Evolutionary conservation across 768 basidiomycete species (phyloP).

Genomic region (Boletus fagicola): DNA sequence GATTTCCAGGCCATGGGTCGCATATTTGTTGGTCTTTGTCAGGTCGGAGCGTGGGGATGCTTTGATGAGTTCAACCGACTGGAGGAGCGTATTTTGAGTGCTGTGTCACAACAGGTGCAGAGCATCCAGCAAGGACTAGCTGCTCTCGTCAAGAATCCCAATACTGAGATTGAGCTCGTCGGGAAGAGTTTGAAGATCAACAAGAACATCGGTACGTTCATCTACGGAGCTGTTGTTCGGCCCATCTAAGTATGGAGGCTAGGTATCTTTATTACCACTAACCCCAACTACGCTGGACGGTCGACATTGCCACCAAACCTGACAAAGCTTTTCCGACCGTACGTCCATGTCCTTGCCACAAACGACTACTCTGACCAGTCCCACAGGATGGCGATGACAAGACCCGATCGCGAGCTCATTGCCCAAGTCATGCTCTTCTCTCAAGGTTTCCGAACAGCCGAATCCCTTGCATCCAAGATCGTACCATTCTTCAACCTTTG

Average conservation of each 20-base stretch:
- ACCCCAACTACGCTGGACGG: conserved; percentile 98
- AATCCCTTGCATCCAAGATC: conserved; percentile 95
- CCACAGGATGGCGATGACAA: conserved; percentile 95
- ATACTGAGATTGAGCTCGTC: conserved; percentile 91
- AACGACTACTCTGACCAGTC: conserved; percentile 9
- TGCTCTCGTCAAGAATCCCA: conserved; percentile 77
- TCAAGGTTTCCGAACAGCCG: conserved; percentile 97
- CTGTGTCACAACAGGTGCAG: conserved; percentile 98
- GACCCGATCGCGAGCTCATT: conserved; percentile 96
- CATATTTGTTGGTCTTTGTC: conserved; percentile 97
- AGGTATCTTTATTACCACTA: conserved; percentile 99
- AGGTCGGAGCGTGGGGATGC: conserved; percentile 99
- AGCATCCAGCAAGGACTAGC: conserved; percentile 95
- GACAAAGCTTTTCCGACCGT: conserved; percentile 93
- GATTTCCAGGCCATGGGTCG: conserved; percentile 99
- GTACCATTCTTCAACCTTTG: conserved; percentile 99
- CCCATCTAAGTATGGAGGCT: conserved; percentile 12
- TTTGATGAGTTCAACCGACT: conserved; percentile 98
- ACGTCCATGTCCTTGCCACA: conserved; percentile 31
- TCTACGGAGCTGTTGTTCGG: background rate
- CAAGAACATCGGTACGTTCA: conserved; percentile 75
- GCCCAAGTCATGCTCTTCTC: conserved; percentile 99
- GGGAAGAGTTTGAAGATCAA: conserved; percentile 93
- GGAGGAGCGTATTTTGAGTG: conserved; percentile 95
- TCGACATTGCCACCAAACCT: conserved; percentile 85